phyloP scores from a whole-genome alignment of 2,329 filamentous ascomycete species.

The Ascochyta rabiei region DNA sequence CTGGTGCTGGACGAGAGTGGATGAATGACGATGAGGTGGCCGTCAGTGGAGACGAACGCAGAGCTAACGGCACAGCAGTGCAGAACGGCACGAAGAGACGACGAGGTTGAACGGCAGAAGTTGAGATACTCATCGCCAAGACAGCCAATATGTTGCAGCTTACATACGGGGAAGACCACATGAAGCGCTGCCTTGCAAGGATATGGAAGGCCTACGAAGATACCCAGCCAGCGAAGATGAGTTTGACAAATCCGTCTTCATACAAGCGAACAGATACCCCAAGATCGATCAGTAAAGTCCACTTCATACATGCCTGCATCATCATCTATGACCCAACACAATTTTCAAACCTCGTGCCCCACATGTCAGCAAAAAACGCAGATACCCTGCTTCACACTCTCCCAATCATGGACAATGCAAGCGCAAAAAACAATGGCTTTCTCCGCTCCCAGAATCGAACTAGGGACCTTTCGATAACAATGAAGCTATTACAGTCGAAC shows the following conservation, averaged over 20 bases:
- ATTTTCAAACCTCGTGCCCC: not conserved
- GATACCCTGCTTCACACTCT: not conserved
- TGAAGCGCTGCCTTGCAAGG: not conserved
- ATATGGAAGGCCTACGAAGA: too few relatives aligned
- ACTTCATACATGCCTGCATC: not conserved
- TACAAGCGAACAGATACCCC: too few relatives aligned
- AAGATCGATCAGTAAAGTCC: not conserved
- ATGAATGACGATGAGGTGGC: conserved; percentile 62
- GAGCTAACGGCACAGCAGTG: conserved; percentile 37
- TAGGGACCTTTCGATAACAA: conserved; percentile 15
- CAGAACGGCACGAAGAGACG: conserved; percentile 46
- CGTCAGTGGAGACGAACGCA: conserved; percentile 45
- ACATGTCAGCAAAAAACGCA: not conserved
- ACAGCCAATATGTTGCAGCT: too few relatives aligned
- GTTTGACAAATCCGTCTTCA: too few relatives aligned
- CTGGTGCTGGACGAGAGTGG: conserved; percentile 73
- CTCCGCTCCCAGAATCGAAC: conserved; percentile 17
- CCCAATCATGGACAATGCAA: not conserved
- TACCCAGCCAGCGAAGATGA: too few relatives aligned
- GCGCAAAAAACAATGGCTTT: conserved; percentile 3
- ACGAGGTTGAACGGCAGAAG: conserved; percentile 22
- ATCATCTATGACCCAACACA: not conserved
- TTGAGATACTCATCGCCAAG: not conserved
- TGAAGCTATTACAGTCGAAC: conserved; percentile 13
- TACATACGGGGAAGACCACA: not conserved